Conservation (phyloP, 179 eudicot species). For the Gypsophila paniculata region DNA sequence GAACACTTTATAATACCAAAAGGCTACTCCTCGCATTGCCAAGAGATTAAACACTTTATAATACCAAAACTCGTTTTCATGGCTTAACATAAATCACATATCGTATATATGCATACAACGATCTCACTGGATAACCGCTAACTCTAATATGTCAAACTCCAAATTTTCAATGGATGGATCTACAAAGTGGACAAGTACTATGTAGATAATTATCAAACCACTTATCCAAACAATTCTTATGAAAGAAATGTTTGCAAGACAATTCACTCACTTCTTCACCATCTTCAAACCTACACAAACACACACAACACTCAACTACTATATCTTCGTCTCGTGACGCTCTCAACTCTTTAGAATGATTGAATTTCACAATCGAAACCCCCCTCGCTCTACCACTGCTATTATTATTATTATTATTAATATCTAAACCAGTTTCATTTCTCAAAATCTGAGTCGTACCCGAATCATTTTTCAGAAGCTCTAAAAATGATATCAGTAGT, state of each 20-base stretch:
- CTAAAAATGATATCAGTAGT: conserved; percentile 40
- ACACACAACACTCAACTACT: conserved; percentile 51
- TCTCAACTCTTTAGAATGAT: conserved; percentile 2
- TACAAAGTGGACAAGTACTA: conserved; percentile 71
- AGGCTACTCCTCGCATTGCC: too few relatives aligned
- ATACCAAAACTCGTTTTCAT: too few relatives aligned
- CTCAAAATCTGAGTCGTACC: too few relatives aligned
- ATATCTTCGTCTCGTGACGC: background rate
- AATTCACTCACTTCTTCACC: conserved; percentile 66
- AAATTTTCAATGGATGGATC: conserved; percentile 40
- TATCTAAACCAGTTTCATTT: too few relatives aligned
- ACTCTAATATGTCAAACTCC: too few relatives aligned
- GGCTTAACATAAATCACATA: too few relatives aligned
- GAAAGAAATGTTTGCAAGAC: conserved; percentile 80
- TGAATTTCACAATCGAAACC: conserved; percentile 40
- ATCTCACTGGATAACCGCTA: too few relatives aligned
- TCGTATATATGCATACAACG: too few relatives aligned
- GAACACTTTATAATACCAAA: too few relatives aligned
- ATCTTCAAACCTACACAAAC: conserved; percentile 50
- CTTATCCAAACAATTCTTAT: conserved; percentile 54
- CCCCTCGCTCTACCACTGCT: conserved; percentile 30
- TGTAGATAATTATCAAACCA: conserved; percentile 68
- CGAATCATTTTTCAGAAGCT: conserved; percentile 33
- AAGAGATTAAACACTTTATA: too few relatives aligned
- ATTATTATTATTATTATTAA: too few relatives aligned